phyloP scores from a whole-genome alignment of 2,329 filamentous ascomycete species.

The Aspergillus novoparasiticus region DNA sequence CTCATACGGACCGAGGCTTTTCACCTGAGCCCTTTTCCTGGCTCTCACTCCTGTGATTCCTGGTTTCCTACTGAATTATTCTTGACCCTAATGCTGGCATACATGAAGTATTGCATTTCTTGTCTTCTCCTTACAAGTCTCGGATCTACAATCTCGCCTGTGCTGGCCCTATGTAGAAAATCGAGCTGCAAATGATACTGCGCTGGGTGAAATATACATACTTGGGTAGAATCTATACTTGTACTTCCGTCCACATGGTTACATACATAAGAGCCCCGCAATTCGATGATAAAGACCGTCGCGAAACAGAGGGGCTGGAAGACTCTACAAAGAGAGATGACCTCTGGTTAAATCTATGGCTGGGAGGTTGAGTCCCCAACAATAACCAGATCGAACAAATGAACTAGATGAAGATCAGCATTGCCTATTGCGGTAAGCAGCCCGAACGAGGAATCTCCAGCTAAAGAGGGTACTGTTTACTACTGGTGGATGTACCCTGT shows the following conservation, averaged over 20 bases:
- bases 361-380: neutral
- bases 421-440: slow-evolving; percentile 1
- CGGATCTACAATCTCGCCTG: neutral
- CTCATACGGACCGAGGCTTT: slow-evolving; percentile 22
- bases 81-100: neutral
- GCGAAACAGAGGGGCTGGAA: neutral
- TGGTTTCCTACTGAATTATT: neutral
- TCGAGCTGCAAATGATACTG: neutral
- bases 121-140: neutral
- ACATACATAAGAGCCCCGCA: neutral
- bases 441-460: neutral
- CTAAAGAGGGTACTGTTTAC: neutral
- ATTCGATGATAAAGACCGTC: neutral
- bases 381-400: neutral
- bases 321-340: neutral
- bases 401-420: neutral
- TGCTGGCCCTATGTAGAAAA: neutral
- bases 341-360: neutral
- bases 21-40: neutral
- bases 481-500: no score
- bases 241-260: neutral
- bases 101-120: neutral
- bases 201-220: neutral
- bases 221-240: neutral
- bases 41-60: slow-evolving; percentile 8